Evolutionary conservation across 306 rosid species (phyloP), one percentile per base, ranked within the genome.

Genomic region (Notholithocarpus densiflorus): DNA sequence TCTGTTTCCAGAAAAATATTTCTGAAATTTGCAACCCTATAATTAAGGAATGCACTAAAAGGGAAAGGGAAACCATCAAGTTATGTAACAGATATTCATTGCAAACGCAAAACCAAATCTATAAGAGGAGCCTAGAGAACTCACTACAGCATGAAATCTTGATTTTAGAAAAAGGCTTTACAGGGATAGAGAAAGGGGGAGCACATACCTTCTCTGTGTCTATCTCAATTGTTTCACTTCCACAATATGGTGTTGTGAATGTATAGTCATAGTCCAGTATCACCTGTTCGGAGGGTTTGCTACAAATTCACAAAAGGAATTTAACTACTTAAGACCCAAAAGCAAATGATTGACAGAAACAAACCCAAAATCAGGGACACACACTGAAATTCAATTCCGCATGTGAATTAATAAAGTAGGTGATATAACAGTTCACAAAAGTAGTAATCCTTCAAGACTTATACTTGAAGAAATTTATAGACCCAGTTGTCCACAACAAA

Each of bases 261-360:
- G 99, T 95, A 79, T 95, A 95, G 81, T 95, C 98, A 76, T 95
- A 93, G 76, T 95, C 99, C 74, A 95, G 82, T 84, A 95, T 91
- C 57, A 95, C 90, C 88, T 95, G 90, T 78, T 92, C 82, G 71
- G 89, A 89, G 40, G 99, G 98, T 79, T 93, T 90, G 92, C 99
- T 95, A 90, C 89, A 87, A 80, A 86, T 79, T 77, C 75, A 74
- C 74, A 54, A 75, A 69, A 82, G 65, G 40, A 76, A 76, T n/a
- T 84, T 82, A 40, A 40, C 45, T 40, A 40, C 11, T 40, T 40
- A 56, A 85, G 89, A 83, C 78, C 60, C 59, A 78, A 73, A 34
- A 72, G 10, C 61, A 57, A 31, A 59, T 52, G 80, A 69, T 57
- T 11, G 26, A 72, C 37, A 77, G 21, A 81, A 75, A 57, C 43